phyloP scores from a whole-genome alignment of 1,284 basidiomycete genomes.

The Stygiomarasmius scandens region DNA sequence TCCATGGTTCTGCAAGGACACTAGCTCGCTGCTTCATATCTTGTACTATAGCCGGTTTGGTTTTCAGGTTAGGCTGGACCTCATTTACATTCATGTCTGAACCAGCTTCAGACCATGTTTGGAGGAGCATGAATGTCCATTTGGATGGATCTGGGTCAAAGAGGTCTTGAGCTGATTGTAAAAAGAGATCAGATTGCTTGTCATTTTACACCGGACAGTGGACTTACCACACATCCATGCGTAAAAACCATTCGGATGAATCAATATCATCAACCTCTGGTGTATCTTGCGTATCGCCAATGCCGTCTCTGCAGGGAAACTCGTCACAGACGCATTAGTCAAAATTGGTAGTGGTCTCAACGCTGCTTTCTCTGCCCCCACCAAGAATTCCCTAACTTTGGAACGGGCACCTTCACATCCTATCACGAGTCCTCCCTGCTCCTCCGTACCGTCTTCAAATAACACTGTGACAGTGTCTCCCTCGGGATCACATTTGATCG shows the following conservation, averaged over 20 bases:
- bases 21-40: neutral
- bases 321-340: neutral
- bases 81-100: neutral
- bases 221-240: slow-evolving; percentile 1
- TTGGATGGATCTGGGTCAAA: neutral
- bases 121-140: slow-evolving; percentile 2
- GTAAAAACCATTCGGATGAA: slow-evolving; percentile 1
- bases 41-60: neutral
- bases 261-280: neutral
- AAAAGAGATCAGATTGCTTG: neutral
- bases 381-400: slow-evolving; percentile 4
- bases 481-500: neutral
- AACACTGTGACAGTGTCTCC: neutral
- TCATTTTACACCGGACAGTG: neutral
- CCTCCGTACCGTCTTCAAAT: slow-evolving; percentile 2
- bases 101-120: neutral
- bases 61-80: neutral
- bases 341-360: neutral
- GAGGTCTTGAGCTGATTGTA: neutral
- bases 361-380: slow-evolving; percentile 7
- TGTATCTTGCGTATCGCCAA: neutral
- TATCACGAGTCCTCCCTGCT: neutral
- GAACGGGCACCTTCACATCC: slow-evolving; percentile 10
- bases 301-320: neutral
- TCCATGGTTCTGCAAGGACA: slow-evolving; percentile 1